These are phyloP conservation scores for Monilinia vaccinii-corymbosi DNA, from an alignment of 2,329 filamentous ascomycete species.

Conservation along the genomic window DNA sequence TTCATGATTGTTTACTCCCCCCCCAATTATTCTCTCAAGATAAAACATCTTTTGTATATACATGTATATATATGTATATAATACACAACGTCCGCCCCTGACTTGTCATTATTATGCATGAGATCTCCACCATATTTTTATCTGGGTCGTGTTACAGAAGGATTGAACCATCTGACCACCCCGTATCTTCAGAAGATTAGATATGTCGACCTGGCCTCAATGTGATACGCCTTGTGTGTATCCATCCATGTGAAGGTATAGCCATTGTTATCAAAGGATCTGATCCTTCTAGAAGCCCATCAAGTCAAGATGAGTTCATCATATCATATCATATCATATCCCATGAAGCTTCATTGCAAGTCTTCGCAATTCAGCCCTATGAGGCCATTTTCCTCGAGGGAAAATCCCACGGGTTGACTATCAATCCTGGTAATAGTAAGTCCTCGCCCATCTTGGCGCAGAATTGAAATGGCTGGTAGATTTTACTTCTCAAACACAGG, in stretches of 20 bases:
- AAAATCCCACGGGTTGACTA: neutral
- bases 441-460: slow-evolving; percentile 4
- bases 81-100: neutral
- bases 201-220: neutral
- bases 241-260: neutral
- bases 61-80: neutral
- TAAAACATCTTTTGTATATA: neutral
- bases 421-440: neutral
- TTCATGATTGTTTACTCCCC: neutral
- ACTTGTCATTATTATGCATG: neutral
- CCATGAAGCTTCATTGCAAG: slow-evolving; percentile 5
- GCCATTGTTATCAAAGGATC: neutral
- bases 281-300: slow-evolving; percentile 1
- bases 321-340: neutral
- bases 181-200: neutral
- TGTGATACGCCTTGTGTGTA: neutral
- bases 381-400: neutral
- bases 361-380: slow-evolving; percentile 10
- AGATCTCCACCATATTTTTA: neutral
- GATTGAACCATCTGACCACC: slow-evolving; percentile 6
- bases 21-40: neutral
- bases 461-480: neutral
- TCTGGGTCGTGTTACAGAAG: slow-evolving; percentile 8
- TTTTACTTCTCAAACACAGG: slow-evolving; percentile 4
- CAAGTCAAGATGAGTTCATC: neutral